Base-by-base conservation (phyloP, 2,329 filamentous ascomycete species). In the Arachnopeziza araneosa region DNA sequence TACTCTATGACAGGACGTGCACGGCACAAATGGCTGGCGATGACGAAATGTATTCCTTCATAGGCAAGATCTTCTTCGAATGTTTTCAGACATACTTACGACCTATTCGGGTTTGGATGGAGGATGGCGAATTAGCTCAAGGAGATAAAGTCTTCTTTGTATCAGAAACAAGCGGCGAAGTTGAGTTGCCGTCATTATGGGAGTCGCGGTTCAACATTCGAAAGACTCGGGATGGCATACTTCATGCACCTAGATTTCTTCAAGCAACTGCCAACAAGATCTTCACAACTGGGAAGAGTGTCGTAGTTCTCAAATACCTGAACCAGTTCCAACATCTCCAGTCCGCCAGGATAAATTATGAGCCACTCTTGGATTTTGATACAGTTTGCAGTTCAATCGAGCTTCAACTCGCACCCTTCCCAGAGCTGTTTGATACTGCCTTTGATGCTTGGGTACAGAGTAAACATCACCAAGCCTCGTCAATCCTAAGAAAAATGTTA, bases 211-310 rank as follows among this genome's bases (percentile, higher is more conserved):
- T 87, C 72, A 78, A 81, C 23, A 77, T 97, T 17, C 83, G 87
- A 24, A 79, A 77, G 14, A 84, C 85, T 0, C 73, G 80, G 2
- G 78, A 84, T 50, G 85, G 86, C 19, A 75, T 76, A 1, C 73
- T 92, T 1, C 85, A 88, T 67, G 86, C 88, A 0, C 93, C 93
- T 0, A 80, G 76, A 2, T 97, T 96, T 65, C 79, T 97, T 4
- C 83, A 86, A 49, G 81, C 87, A 1, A 83, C 87, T 1, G 85
- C 84, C 0, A 76, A 78, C 24, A 89, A 86, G 63, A 91, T 97
- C 48, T 93, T 96, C 68, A 91, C 87, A 1, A 87, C 91, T 1
- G 93, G 93, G 0, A 97, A 97, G 74, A 96, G 89, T 67, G 87
- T 95, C 58, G 84, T 95, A 1, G 88, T 97, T 52, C 76, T 97